Evolutionary conservation across 768 basidiomycete species (phyloP).

Genomic region (Leccinellum luteum): DNA sequence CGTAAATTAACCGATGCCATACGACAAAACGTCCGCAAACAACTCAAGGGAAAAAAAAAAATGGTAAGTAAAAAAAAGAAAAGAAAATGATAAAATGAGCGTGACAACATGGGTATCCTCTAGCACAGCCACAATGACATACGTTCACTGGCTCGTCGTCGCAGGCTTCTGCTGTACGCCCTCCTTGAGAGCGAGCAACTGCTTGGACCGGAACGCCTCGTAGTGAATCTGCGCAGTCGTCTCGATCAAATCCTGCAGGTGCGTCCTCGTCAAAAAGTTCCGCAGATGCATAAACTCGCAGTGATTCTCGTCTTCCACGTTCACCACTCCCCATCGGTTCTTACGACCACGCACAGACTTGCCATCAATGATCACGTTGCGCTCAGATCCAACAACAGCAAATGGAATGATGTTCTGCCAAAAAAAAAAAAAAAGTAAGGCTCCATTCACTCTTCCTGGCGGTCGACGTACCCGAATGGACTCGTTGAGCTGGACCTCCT

Average conservation of each 20-base stretch:
- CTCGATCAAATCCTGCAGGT: slow-evolving; percentile 97
- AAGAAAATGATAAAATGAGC: not conserved
- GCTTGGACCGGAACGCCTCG: slow-evolving; percentile 99
- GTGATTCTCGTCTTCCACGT: slow-evolving; percentile 94
- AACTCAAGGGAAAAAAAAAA: not conserved
- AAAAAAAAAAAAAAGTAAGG: not conserved
- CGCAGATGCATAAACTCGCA: slow-evolving; percentile 98
- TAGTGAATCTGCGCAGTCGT: slow-evolving; percentile 99
- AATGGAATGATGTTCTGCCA: slow-evolving; percentile 89
- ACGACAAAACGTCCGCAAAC: not conserved
- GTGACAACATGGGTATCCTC: slow-evolving; percentile 17
- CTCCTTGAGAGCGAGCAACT: slow-evolving; percentile 95
- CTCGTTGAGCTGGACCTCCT: slow-evolving; percentile 89
- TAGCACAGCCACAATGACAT: not conserved
- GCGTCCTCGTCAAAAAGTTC: slow-evolving; percentile 96
- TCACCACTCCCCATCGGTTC: slow-evolving; percentile 98
- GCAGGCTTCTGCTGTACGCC: slow-evolving; percentile 74
- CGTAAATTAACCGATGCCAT: not conserved
- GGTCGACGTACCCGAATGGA: slow-evolving; percentile 71
- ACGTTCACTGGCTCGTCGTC: slow-evolving; percentile 30
- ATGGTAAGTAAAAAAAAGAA: not conserved
- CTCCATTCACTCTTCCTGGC: not conserved
- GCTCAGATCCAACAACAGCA: slow-evolving; percentile 96
- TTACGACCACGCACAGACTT: slow-evolving; percentile 93
- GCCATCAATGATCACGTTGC: slow-evolving; percentile 92